These are phyloP conservation scores for Alnus rubra DNA, from an alignment of 306 rosid genomes.

Conservation along the genomic window DNA sequence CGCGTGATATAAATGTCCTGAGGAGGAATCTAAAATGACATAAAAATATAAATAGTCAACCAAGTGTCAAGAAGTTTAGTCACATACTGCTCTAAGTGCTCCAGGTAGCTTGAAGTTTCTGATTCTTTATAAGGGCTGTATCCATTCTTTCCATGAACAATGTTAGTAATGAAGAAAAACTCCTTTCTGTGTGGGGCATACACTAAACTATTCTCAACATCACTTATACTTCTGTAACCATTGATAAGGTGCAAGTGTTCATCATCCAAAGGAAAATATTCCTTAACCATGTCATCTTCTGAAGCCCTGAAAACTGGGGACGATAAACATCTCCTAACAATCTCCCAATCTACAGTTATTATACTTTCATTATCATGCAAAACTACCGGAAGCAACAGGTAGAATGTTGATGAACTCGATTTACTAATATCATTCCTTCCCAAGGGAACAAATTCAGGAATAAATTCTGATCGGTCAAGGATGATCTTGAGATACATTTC, in stretches of 20 bases:
- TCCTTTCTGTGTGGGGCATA: slow-evolving; percentile 53
- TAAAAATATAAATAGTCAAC: slow-evolving; percentile 6
- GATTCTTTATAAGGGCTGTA: slow-evolving; percentile 50
- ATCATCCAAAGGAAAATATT: slow-evolving; percentile 23
- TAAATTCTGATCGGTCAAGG: slow-evolving; percentile 76
- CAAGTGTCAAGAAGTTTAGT: slow-evolving; percentile 15
- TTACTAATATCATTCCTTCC: slow-evolving; percentile 40
- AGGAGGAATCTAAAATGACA: slow-evolving; percentile 26
- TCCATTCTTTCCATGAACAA: slow-evolving; percentile 50
- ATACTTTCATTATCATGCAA: slow-evolving; percentile 38
- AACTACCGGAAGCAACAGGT: slow-evolving; percentile 83
- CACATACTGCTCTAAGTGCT: slow-evolving; percentile 58
- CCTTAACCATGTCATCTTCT: slow-evolving; percentile 23
- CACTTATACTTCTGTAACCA: slow-evolving; percentile 56
- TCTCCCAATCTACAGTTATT: slow-evolving; percentile 70
- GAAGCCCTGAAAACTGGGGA: slow-evolving; percentile 74
- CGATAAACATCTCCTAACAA: slow-evolving; percentile 64
- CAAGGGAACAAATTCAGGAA: slow-evolving; percentile 60
- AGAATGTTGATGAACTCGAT: slow-evolving; percentile 57
- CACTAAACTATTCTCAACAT: slow-evolving; percentile 73
- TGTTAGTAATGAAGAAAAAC: slow-evolving; percentile 62
- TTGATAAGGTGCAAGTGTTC: slow-evolving; percentile 59
- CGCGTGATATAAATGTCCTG: background rate
- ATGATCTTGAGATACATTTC: slow-evolving; percentile 88
- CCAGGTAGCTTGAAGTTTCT: slow-evolving; percentile 47